These are phyloP conservation scores for Mycena vulgaris DNA, from an alignment of 768 basidiomycete species.

Conservation along the genomic window DNA sequence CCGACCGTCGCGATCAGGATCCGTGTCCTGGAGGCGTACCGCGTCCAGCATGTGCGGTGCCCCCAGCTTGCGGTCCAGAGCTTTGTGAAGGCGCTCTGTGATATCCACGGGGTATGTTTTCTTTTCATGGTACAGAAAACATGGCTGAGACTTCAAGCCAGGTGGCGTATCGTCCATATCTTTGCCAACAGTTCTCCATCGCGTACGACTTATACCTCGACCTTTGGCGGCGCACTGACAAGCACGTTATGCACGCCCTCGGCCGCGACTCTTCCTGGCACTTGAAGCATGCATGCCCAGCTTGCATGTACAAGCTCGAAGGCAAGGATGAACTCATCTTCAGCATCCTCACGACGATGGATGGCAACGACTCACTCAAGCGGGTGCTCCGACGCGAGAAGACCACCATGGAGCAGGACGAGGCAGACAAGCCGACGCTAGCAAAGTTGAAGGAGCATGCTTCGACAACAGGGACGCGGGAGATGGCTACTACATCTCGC, in stretches of 20 bases:
- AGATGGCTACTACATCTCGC: no score
- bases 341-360: slow-evolving; percentile 34
- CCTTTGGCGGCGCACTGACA: slow-evolving; percentile 22
- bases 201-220: slow-evolving; percentile 40
- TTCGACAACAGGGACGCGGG: slow-evolving; percentile 20
- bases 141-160: neutral
- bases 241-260: no score
- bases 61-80: neutral
- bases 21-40: slow-evolving; percentile 28
- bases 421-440: slow-evolving; percentile 11
- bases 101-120: slow-evolving; percentile 3
- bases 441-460: slow-evolving; percentile 18
- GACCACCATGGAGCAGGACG: no score
- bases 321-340: slow-evolving; percentile 38
- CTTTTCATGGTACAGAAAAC: no score
- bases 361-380: no score
- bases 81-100: neutral
- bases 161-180: no score
- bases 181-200: no score
- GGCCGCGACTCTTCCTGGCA: slow-evolving; percentile 29
- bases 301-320: slow-evolving; percentile 43
- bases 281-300: slow-evolving; percentile 43
- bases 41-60: slow-evolving; percentile 4
- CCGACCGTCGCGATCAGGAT: slow-evolving; percentile 24
- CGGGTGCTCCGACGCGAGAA: slow-evolving; percentile 11